Base-by-base conservation (phyloP, 2,329 filamentous ascomycete species). In the Dactylellina drechsleri region DNA sequence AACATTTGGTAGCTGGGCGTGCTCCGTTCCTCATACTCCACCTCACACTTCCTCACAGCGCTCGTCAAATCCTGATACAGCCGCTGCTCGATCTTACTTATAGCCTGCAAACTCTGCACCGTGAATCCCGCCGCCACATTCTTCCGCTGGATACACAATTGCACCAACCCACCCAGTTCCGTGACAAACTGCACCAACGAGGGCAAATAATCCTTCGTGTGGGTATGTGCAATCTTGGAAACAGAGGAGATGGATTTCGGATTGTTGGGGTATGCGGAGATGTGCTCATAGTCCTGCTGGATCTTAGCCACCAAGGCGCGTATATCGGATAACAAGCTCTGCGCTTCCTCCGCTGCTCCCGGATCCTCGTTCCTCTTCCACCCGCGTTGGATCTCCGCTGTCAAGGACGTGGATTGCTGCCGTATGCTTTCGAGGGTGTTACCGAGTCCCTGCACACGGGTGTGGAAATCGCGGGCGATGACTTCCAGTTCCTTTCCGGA, bases 231-330 rank as follows among this genome's bases (percentile, higher is more conserved):
- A 82, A 89, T 88, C 79, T 89, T 87, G 12, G 88, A 89, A 13
- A 87, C 85, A 77, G 87, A 86, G 5, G 87, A 84, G 45, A 89
- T 83, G 3, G 87, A 86, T 78, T 89, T 90, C n/a, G 89, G 84
- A 47, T 89, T 89, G 77, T 88, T 87, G 0, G 88, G 84, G 77
- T 93, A 89, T 4, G 87, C 86, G 52, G 92, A 84, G 10, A 92
- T 88, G 77, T 92, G 90, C 78, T 93, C 90, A 80, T 92, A 92
- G 82, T 98, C 95, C 4, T 90, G 91, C 56, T 90, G 89, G 58
- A 99, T 91, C 82, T 97, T 97, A 79, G 89, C 92, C 60, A 90
- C 89, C 66, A 98, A 86, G 0, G 92, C 90, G 80, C 94, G 90
- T 50, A 98, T 92, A 81, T 98, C 95, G 76, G 92, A 87, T 58